Base-by-base conservation (phyloP, 345 rosid genomes). In the Heritiera fomes region DNA sequence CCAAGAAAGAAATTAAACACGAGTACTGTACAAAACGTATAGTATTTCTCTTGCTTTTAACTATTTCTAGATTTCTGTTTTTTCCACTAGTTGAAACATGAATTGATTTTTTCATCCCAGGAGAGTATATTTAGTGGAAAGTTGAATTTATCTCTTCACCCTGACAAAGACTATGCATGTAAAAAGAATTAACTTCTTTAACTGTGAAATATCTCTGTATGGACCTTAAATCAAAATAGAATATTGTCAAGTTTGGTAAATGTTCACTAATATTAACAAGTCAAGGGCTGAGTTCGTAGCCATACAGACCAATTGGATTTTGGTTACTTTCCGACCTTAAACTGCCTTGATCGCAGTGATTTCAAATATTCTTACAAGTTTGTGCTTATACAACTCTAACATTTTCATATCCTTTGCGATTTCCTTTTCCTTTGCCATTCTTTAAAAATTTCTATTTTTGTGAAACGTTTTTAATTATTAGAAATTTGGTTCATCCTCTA, bases 1-100 rank as follows among this genome's bases (percentile, higher is more conserved):
- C 62, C 46, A 52, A 71, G 75, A 71, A 71, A 71, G 75, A 52
- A 52, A 52, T 15, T 52, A 3, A 52, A 71, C 14, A 2, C 17
- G 55, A 3, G 5, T 12, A 32, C 12, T 71, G 60, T 15, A 8
- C 38, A 49, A 71, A 71, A 49, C 75, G 23, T 50, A 49, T 49
- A 46, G 46, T 53, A 3, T 71, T 50, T 52, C 45, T 70, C 17
- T 47, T 23, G 40, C 58, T 47, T 69, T 66, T 41, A 43, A 69
- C 20, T 12, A 9, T 18, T 46, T 70, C 3, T 3, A 7, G 20
- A 47, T 70, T 20, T 70, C 58, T 5, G 2, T 46, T 63, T 32
- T 69, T 6, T 13, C 49, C 50, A 47, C 34, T 30, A 6, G n/a
- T 30, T 62, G 66, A 53, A 32, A 34, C 43, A 34, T 14, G n/a